Conservation (phyloP, 2,329 filamentous ascomycete species). For the Aspergillus udagawae region DNA sequence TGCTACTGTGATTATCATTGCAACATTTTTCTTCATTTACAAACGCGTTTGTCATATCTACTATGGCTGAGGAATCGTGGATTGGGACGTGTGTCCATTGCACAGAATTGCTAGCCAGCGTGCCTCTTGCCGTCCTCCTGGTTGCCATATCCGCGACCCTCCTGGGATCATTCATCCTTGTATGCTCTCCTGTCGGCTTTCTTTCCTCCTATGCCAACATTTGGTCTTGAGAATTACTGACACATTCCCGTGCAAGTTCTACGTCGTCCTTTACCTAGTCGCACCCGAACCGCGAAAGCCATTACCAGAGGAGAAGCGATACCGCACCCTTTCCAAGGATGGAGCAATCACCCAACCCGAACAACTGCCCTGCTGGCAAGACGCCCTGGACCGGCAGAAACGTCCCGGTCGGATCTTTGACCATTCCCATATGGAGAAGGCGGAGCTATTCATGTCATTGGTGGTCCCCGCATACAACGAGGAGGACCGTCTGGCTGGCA, state of each 20-base stretch:
- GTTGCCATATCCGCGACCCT: conserved; percentile 25
- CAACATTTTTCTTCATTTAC: background rate
- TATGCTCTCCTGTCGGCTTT: conserved; percentile 20
- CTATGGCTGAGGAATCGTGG: conserved; percentile 28
- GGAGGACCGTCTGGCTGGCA: conserved; percentile 73
- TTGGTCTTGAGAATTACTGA: background rate
- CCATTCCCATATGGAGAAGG: conserved; percentile 59
- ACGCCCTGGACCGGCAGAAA: conserved; percentile 64
- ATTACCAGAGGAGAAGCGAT: conserved; percentile 76
- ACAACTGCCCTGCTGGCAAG: conserved; percentile 80
- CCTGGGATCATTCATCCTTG: conserved; percentile 30
- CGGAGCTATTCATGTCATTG: conserved; percentile 82
- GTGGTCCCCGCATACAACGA: conserved; percentile 97
- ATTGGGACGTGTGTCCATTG: conserved; percentile 30
- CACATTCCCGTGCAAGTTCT: conserved; percentile 48
- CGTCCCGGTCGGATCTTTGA: conserved; percentile 44
- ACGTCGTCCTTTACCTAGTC: conserved; percentile 65
- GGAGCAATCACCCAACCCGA: conserved; percentile 54
- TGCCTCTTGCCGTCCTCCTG: conserved; percentile 28
- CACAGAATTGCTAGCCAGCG: conserved; percentile 22
- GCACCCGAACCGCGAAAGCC: conserved; percentile 76
- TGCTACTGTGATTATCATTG: background rate
- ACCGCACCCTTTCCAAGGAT: conserved; percentile 67
- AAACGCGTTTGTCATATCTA: conserved; percentile 5
- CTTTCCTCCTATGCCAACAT: background rate